Evolutionary conservation across 495 filamentous ascomycete genomes (phyloP).

Genomic region (Xylaria scruposa): DNA sequence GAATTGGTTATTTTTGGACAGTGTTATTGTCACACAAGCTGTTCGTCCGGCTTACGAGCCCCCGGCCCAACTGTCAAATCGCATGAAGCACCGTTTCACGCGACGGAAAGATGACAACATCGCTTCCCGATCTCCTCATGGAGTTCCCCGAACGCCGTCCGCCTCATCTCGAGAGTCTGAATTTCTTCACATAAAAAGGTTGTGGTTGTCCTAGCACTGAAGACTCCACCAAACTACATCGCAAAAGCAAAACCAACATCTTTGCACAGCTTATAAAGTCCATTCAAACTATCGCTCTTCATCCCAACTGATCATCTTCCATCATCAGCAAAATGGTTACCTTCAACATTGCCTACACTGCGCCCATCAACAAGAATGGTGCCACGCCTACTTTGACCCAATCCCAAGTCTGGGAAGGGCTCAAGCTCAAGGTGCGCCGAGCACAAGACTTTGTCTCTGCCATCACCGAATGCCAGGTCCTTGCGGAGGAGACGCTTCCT

Average conservation of each 20-base stretch:
- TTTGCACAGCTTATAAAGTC: not conserved
- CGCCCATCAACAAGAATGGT: conserved; percentile 48
- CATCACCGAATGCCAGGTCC: conserved; percentile 44
- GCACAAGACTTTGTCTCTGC: conserved; percentile 50
- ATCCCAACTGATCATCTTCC: not conserved
- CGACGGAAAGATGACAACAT: not conserved
- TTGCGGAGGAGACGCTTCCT: conserved; percentile 33
- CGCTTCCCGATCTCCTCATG: not conserved
- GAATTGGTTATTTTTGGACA: conserved; percentile 20
- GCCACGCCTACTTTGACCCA: conserved; percentile 39
- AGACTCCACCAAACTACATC: conserved; percentile 9
- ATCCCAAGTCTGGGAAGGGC: conserved; percentile 49
- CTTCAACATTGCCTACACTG: conserved; percentile 50
- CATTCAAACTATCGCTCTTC: not conserved
- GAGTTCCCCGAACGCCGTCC: conserved; percentile 25
- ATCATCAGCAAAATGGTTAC: conserved; percentile 40
- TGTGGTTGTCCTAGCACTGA: not conserved
- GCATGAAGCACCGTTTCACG: conserved; percentile 14
- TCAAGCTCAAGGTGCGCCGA: conserved; percentile 48
- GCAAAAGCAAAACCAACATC: conserved; percentile 13
- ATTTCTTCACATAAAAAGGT: conserved; percentile 12
- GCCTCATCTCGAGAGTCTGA: not conserved
- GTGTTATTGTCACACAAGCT: conserved; percentile 13
- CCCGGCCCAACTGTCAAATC: not conserved
- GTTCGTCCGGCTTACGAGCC: conserved; percentile 9